Evolutionary conservation across 2,329 filamentous ascomycete genomes (phyloP).

Genomic region (Penicillium thymicola): DNA sequence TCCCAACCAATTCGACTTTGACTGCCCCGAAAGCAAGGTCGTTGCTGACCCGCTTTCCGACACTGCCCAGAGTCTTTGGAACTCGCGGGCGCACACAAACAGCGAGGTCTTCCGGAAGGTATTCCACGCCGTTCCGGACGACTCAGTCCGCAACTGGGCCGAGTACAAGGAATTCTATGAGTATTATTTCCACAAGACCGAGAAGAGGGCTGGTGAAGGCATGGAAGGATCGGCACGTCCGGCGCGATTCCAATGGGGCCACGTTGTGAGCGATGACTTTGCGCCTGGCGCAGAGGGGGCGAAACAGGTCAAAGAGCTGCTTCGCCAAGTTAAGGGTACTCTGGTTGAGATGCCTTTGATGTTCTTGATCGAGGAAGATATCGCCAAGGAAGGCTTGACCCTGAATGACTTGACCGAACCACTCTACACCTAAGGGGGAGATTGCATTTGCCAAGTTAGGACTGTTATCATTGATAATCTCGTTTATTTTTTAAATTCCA

Average conservation of each 20-base stretch:
- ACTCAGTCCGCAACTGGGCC: conserved; percentile 57
- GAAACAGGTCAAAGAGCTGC: conserved; percentile 67
- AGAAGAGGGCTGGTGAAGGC: conserved; percentile 39
- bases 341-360: conserved; percentile 87
- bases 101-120: conserved; percentile 59
- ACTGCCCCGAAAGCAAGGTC: conserved; percentile 45
- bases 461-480: background rate
- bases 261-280: conserved; percentile 80
- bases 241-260: conserved; percentile 72
- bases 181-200: conserved; percentile 53
- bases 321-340: conserved; percentile 64
- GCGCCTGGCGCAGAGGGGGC: conserved; percentile 60
- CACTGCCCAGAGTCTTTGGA: conserved; percentile 56
- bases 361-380: conserved; percentile 80
- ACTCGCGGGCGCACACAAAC: conserved; percentile 56
- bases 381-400: conserved; percentile 75
- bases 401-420: conserved; percentile 70
- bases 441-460: background rate
- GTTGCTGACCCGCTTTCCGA: conserved; percentile 60
- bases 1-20: conserved; percentile 56
- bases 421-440: conserved; percentile 59
- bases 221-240: conserved; percentile 42
- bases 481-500: background rate
- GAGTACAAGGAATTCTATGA: conserved; percentile 63
- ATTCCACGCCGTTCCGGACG: conserved; percentile 61